Conservation (phyloP, 495 filamentous ascomycete species). For the Astrothelium subdiscretum region DNA sequence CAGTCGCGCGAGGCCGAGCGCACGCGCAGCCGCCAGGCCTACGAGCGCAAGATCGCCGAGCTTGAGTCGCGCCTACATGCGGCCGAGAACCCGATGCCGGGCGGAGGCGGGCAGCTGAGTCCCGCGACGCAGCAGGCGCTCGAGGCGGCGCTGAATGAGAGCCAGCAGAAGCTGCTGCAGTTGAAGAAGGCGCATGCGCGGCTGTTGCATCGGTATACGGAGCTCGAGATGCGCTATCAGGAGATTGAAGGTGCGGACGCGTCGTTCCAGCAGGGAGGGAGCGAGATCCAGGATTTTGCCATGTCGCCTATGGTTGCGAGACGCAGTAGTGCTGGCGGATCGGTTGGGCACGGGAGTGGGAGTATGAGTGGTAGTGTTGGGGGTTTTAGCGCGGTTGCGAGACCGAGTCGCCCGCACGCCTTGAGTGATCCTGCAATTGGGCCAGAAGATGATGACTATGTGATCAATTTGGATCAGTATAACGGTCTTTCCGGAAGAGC, state of each 20-base stretch:
- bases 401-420: not conserved
- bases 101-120: not conserved
- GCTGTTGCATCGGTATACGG: conserved; percentile 28
- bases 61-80: conserved; percentile 31
- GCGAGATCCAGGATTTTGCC: conserved; percentile 12
- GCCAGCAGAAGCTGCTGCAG: conserved; percentile 32
- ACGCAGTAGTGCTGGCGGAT: not conserved
- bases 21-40: conserved; percentile 31
- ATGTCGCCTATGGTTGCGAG: not conserved
- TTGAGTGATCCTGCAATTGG: not conserved
- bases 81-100: conserved; percentile 12
- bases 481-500: not conserved
- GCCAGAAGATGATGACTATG: not conserved
- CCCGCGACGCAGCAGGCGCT: conserved; percentile 13
- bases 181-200: conserved; percentile 34
- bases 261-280: conserved; percentile 1
- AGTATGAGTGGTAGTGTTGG: not conserved
- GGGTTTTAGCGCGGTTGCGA: not conserved
- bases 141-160: conserved; percentile 35
- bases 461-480: not conserved
- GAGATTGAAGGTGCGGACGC: conserved; percentile 16
- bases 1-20: conserved; percentile 41
- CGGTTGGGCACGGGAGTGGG: not conserved
- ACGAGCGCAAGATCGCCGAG: conserved; percentile 36
- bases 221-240: conserved; percentile 25